Percentiles rank a stretch among this genome's conserved stretches.
Conservation (phyloP, 768 basidiomycete species). For the Suillus hirtellus region DNA sequence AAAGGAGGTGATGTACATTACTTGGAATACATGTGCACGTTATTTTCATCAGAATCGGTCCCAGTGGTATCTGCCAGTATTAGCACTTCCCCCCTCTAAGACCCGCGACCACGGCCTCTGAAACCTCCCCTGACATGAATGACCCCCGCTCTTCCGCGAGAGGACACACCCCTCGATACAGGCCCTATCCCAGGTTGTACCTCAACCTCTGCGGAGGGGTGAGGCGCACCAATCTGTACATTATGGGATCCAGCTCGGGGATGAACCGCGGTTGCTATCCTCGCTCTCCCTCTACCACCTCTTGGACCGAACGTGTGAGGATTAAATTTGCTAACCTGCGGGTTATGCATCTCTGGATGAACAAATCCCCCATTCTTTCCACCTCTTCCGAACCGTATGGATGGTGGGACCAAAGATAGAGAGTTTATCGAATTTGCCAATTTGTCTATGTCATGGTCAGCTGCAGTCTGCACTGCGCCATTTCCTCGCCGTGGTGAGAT, state of each 20-base stretch:
- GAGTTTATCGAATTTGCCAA: conserved; percentile 49
- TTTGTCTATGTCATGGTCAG: conserved; percentile 40
- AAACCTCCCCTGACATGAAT: conserved; percentile 8
- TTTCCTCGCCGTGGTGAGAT: conserved; percentile 23
- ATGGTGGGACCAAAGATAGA: conserved; percentile 62
- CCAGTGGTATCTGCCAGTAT: not conserved
- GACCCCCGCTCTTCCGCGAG: conserved; percentile 22
- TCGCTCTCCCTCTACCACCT: conserved; percentile 31
- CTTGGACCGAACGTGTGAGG: conserved; percentile 25
- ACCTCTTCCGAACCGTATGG: conserved; percentile 75
- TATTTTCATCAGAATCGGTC: conserved; percentile 1
- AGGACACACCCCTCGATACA: conserved; percentile 11
- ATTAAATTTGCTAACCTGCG: conserved; percentile 28
- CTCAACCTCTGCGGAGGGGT: conserved; percentile 7
- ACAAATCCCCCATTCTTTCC: conserved; percentile 56
- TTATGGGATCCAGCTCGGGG: conserved; percentile 16
- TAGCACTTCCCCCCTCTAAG: conserved; percentile 8
- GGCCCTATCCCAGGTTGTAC: conserved; percentile 10
- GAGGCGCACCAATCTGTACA: conserved; percentile 8
- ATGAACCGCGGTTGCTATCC: conserved; percentile 27
- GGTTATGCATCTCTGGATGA: conserved; percentile 34
- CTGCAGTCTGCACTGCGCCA: conserved; percentile 17
- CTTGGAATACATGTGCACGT: conserved; percentile 8
- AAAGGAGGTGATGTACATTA: conserved; percentile 2
- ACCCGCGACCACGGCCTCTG: conserved; percentile 18